Base-by-base conservation (phyloP, 2,329 filamentous ascomycete species). In the Pleomassaria siparia region DNA sequence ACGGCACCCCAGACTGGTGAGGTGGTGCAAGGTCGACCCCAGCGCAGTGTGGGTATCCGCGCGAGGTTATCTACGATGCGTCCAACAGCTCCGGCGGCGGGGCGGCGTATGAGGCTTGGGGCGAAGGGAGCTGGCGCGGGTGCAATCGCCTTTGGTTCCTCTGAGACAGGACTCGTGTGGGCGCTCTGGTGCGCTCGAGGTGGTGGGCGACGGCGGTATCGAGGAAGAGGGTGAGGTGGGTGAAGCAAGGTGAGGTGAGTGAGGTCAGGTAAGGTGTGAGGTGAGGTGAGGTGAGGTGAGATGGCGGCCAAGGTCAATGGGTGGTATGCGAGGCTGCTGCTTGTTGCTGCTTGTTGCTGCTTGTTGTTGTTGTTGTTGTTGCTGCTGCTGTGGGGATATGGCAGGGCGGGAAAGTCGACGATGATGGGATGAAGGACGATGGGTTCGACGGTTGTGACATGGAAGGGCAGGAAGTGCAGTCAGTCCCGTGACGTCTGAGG, bases 401-500 rank as follows among this genome's bases (percentile, higher is more conserved):
- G 35, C 18, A 5, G 35, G 8, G 35, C 18, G 18, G 35, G 32
- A 4, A 4, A 5, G 35, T 22, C 35, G 18, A 37, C 18, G 35
- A 28, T 30, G 42, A 12, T 40, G 33, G 39, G 39, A 43, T 24
- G 36, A 21, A 21, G 46, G 24, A 44, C 40, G 24, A 29, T 29
- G 41, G 40, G 47, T 49, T 51, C 52, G 55, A 48, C 56, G 59
- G 47, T 55, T 58, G 58, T 52, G 51, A 62, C 62, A 60, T 59
- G 56, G 52, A 55, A 42, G 45, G 46, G 46, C 50, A 50, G 52
- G 46, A 55, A 45, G 47, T 51, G 46, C 49, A 51, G 49, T 46
- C 32, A 47, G 53, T 63, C 62, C 56, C 66, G 64, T 68, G 64
- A 69, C 63, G 51, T 59, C 24, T 35, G 25, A 30, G 35, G 56